These are phyloP conservation scores for Nicotiana obtusifolia DNA, from an alignment of 257 asterid species.

Conservation along the genomic window DNA sequence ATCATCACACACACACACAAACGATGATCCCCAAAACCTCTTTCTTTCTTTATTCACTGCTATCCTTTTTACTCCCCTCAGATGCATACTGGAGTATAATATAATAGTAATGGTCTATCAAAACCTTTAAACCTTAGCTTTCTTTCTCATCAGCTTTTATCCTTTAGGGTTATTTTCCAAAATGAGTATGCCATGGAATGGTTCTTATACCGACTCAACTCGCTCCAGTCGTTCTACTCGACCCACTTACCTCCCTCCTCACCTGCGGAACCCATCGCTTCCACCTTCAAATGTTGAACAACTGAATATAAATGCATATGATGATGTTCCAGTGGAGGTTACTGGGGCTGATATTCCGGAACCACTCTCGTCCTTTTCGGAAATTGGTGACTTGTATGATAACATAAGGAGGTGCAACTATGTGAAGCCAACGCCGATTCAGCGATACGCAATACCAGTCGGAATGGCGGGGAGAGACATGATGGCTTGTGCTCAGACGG, in stretches of 20 bases:
- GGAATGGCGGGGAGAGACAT: constrained; percentile 66
- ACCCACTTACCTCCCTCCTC: constrained; percentile 34
- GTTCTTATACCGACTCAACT: not conserved
- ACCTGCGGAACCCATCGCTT: constrained; percentile 25
- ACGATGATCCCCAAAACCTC: not conserved
- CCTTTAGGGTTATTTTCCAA: not conserved
- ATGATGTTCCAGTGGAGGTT: constrained; percentile 40
- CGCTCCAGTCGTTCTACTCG: constrained; percentile 17
- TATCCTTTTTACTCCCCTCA: not conserved
- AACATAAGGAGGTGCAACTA: constrained; percentile 57
- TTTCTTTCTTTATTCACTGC: not conserved
- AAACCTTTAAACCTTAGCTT: not conserved
- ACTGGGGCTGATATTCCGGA: constrained; percentile 54
- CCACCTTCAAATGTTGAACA: not conserved
- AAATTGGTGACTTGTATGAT: constrained; percentile 33
- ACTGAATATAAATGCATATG: constrained; percentile 7
- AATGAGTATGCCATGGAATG: not conserved
- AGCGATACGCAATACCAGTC: constrained; percentile 61
- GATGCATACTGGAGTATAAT: too few species aligned
- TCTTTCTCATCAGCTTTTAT: not conserved
- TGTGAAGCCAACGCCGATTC: constrained; percentile 67
- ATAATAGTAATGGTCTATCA: not conserved
- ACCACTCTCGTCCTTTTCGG: constrained; percentile 50
- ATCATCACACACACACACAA: not conserved
- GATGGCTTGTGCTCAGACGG: constrained; percentile 90